These are phyloP conservation scores for Phytophthora kernoviae DNA, from an alignment of 352 stramenopile species.

Conservation along the genomic window DNA sequence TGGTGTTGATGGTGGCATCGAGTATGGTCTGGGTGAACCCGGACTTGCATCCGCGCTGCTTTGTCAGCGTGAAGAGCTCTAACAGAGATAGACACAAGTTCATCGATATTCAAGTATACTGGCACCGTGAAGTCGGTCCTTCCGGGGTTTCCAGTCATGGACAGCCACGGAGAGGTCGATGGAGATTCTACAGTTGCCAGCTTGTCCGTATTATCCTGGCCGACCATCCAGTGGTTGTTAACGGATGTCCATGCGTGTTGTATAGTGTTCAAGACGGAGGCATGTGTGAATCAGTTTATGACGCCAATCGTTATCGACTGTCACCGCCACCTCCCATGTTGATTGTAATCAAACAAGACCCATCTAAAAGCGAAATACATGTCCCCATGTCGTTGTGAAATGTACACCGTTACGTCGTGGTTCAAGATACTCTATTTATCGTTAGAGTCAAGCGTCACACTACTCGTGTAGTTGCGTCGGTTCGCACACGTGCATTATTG, in stretches of 20 bases:
- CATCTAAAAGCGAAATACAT: conserved; percentile 10
- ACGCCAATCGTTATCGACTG: conserved; percentile 2
- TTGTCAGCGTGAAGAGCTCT: conserved; percentile 27
- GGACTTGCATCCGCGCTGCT: conserved; percentile 34
- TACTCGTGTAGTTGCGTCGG: conserved; percentile 3
- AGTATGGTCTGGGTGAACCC: conserved; percentile 35
- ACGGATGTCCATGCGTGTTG: conserved; percentile 9
- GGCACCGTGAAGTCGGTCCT: neutral
- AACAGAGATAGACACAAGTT: conserved; percentile 16
- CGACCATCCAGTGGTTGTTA: conserved; percentile 4
- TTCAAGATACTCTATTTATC: neutral
- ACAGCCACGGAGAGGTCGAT: too few relatives aligned
- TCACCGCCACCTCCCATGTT: neutral
- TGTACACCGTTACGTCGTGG: neutral
- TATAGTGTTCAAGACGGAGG: conserved; percentile 10
- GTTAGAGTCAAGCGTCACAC: conserved; percentile 21
- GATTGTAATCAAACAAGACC: conserved; percentile 18
- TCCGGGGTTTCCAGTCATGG: too few relatives aligned
- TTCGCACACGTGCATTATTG: conserved; percentile 4
- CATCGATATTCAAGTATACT: neutral
- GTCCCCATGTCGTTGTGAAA: neutral
- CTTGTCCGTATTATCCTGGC: conserved; percentile 13
- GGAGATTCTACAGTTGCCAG: conserved; percentile 16
- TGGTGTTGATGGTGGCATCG: conserved; percentile 17
- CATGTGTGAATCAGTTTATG: conserved; percentile 1